Conservation (phyloP, 768 basidiomycete genomes). For the Obba rivulosa region DNA sequence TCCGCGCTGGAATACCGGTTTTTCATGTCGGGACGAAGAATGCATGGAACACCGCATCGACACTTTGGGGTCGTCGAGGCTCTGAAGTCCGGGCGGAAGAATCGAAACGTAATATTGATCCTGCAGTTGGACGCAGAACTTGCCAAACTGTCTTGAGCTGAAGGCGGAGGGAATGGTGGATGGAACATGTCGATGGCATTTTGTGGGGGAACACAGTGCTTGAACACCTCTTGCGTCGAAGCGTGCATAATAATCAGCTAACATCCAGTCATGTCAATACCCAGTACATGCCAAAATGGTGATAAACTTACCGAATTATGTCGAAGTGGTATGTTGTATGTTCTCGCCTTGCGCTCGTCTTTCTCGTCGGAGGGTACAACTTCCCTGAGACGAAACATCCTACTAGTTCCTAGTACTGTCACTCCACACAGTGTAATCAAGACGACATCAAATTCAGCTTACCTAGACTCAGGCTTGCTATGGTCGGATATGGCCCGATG, state of each 20-base stretch:
- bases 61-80: slow-evolving; percentile 64
- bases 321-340: slow-evolving; percentile 68
- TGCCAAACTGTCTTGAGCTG: slow-evolving; percentile 2
- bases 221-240: slow-evolving; percentile 76
- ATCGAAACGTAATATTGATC: slow-evolving; percentile 85
- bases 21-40: slow-evolving; percentile 78
- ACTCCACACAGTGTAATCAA: not conserved
- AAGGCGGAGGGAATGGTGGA: slow-evolving; percentile 34
- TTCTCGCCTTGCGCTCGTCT: slow-evolving; percentile 53
- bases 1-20: slow-evolving; percentile 35
- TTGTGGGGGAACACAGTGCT: slow-evolving; percentile 75
- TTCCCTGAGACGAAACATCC: slow-evolving; percentile 72
- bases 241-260: slow-evolving; percentile 88
- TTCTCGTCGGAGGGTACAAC: slow-evolving; percentile 63
- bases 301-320: slow-evolving; percentile 65
- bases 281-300: not conserved
- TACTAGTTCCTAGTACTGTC: slow-evolving; percentile 46
- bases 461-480: slow-evolving; percentile 82
- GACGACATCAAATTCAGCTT: slow-evolving; percentile 12
- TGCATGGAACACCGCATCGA: slow-evolving; percentile 65
- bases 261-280: not conserved
- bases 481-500: slow-evolving; percentile 80
- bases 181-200: slow-evolving; percentile 64
- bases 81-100: slow-evolving; percentile 78
- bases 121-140: slow-evolving; percentile 47